These are phyloP conservation scores for Camelina sativa DNA, from an alignment of 345 rosid species.

Conservation along the genomic window DNA sequence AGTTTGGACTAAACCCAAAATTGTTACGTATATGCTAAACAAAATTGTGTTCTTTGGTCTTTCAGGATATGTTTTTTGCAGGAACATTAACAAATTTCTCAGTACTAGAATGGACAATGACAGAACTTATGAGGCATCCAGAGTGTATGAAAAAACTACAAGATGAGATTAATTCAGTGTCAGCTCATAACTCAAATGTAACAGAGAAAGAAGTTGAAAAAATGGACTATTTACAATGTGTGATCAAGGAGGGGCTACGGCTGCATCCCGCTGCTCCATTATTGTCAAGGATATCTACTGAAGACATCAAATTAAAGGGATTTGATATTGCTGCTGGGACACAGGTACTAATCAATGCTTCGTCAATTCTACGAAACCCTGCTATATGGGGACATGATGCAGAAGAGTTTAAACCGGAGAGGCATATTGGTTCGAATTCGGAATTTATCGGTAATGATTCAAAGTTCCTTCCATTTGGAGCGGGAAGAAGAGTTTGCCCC, in stretches of 20 bases:
- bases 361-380: constrained; percentile 40
- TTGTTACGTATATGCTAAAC: no score
- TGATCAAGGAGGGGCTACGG: constrained; percentile 44
- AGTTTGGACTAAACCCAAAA: no score
- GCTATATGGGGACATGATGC: constrained; percentile 55
- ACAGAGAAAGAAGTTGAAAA: constrained; percentile 37
- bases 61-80: constrained; percentile 43
- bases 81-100: constrained; percentile 40
- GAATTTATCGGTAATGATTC: constrained; percentile 15
- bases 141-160: not conserved
- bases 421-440: constrained; percentile 3
- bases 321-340: constrained; percentile 34
- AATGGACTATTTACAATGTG: constrained; percentile 38
- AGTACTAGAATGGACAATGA: constrained; percentile 36
- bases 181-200: not conserved
- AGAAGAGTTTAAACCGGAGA: constrained; percentile 48
- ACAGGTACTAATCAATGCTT: constrained; percentile 39
- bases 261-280: constrained; percentile 43
- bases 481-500: constrained; percentile 18
- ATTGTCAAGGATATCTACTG: not conserved
- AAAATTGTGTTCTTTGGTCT: not conserved
- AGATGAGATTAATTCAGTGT: constrained; percentile 24
- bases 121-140: not conserved
- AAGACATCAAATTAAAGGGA: constrained; percentile 39
- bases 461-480: constrained; percentile 20